Conservation (phyloP, 257 asterid species). For the Thymus quinquecostatus region DNA sequence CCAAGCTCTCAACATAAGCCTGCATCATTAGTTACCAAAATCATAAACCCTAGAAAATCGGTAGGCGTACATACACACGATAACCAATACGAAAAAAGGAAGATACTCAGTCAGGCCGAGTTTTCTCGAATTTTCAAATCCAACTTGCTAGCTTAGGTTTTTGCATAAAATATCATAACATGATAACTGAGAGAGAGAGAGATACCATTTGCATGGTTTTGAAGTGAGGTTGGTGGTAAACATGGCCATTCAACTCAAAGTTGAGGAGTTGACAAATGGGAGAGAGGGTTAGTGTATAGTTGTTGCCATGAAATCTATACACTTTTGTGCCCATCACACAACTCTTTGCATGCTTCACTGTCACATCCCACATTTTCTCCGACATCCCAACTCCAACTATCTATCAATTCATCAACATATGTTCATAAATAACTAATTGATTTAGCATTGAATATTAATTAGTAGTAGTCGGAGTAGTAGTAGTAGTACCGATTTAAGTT, state of each 20-base stretch:
- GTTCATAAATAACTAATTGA: too few species aligned
- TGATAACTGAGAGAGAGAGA: too few species aligned
- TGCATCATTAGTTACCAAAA: background rate
- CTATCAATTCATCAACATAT: constrained; percentile 37
- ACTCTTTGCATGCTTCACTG: constrained; percentile 59
- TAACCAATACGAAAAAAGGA: too few species aligned
- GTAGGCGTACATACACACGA: too few species aligned
- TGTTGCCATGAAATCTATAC: constrained; percentile 40
- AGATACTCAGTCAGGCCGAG: too few species aligned
- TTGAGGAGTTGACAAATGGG: constrained; percentile 60
- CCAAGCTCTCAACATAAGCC: constrained; percentile 47
- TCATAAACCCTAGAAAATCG: too few species aligned
- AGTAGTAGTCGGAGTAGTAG: background rate
- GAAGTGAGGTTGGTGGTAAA: constrained; percentile 32
- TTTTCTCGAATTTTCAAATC: too few species aligned
- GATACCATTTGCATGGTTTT: constrained; percentile 37
- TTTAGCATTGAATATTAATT: too few species aligned
- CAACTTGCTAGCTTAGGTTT: too few species aligned
- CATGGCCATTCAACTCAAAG: constrained; percentile 44
- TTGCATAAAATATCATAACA: too few species aligned
- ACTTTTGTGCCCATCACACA: constrained; percentile 65
- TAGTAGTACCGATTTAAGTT: constrained; percentile 50
- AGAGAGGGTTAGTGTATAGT: constrained; percentile 38
- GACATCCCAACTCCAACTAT: constrained; percentile 75
- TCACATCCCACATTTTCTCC: constrained; percentile 67